phyloP scores from a whole-genome alignment of 768 basidiomycete species.

The Tylopilus balloui region DNA sequence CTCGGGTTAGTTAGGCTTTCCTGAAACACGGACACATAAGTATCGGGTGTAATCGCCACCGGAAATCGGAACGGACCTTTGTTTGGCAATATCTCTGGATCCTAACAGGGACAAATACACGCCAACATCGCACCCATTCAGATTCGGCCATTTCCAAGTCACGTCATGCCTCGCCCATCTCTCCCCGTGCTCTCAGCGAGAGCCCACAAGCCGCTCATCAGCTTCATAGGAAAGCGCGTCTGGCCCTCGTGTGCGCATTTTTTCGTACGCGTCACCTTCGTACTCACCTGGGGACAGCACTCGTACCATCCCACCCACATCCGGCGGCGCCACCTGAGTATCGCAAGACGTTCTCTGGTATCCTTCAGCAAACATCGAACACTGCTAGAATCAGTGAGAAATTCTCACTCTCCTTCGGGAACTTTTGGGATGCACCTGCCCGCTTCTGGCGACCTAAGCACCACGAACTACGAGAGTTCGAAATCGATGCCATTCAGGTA shows the following conservation, averaged over 20 bases:
- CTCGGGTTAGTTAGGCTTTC: not conserved
- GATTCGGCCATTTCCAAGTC: conserved; percentile 1
- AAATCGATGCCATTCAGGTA: conserved; percentile 67
- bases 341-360: conserved; percentile 45
- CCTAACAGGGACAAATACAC: conserved; percentile 21
- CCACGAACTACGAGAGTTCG: conserved; percentile 47
- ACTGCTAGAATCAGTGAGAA: conserved; percentile 1
- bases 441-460: conserved; percentile 51
- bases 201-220: conserved; percentile 57
- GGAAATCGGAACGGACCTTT: conserved; percentile 8
- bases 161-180: conserved; percentile 32
- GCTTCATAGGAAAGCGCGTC: conserved; percentile 55
- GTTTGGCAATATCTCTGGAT: conserved; percentile 17
- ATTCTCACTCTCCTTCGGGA: conserved; percentile 30
- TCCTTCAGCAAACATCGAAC: conserved; percentile 34
- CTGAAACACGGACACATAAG: conserved; percentile 1
- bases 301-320: conserved; percentile 47
- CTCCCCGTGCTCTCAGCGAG: conserved; percentile 36
- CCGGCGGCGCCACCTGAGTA: conserved; percentile 65
- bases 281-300: conserved; percentile 30
- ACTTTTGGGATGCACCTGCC: conserved; percentile 67
- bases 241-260: conserved; percentile 42
- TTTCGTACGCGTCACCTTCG: not conserved
- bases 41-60: not conserved
- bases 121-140: not conserved